phyloP scores from a whole-genome alignment of 1,284 basidiomycete genomes.

The Apiotrichum brassicae region DNA sequence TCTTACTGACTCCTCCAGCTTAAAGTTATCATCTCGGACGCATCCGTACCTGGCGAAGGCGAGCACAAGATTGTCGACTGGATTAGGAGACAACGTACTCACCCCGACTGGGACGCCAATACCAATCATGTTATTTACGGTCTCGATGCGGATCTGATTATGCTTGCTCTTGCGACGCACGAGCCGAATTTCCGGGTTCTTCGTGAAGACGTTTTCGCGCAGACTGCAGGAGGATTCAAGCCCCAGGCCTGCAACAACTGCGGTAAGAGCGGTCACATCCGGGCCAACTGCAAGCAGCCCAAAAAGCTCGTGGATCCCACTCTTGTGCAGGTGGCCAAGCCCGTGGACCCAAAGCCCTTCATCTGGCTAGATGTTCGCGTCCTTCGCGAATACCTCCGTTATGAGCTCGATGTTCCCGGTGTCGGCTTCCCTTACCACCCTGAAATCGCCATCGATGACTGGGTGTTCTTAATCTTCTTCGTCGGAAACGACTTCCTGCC shows the following conservation, averaged over 20 bases:
- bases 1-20: slow-evolving; percentile 52
- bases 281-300: slow-evolving; percentile 72
- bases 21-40: slow-evolving; percentile 94
- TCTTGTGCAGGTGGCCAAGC: slow-evolving; percentile 57
- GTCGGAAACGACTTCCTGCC: slow-evolving; percentile 99
- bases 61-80: slow-evolving; percentile 99
- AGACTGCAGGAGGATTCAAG: slow-evolving; percentile 55
- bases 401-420: slow-evolving; percentile 79
- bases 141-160: slow-evolving; percentile 97
- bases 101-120: slow-evolving; percentile 87
- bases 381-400: slow-evolving; percentile 95
- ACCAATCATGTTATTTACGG: slow-evolving; percentile 97
- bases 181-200: slow-evolving; percentile 96
- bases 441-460: slow-evolving; percentile 98
- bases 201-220: slow-evolving; percentile 93
- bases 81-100: slow-evolving; percentile 81
- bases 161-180: slow-evolving; percentile 96
- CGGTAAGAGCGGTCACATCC: slow-evolving; percentile 89
- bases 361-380: slow-evolving; percentile 95
- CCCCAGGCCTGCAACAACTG: slow-evolving; percentile 73
- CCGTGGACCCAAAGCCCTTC: slow-evolving; percentile 88
- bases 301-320: slow-evolving; percentile 52
- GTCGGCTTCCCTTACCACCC: slow-evolving; percentile 84
- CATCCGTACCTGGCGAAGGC: slow-evolving; percentile 94
- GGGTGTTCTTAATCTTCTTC: slow-evolving; percentile 99